phyloP scores from a whole-genome alignment of 495 filamentous ascomycete genomes.

The Tricharina praecox region DNA sequence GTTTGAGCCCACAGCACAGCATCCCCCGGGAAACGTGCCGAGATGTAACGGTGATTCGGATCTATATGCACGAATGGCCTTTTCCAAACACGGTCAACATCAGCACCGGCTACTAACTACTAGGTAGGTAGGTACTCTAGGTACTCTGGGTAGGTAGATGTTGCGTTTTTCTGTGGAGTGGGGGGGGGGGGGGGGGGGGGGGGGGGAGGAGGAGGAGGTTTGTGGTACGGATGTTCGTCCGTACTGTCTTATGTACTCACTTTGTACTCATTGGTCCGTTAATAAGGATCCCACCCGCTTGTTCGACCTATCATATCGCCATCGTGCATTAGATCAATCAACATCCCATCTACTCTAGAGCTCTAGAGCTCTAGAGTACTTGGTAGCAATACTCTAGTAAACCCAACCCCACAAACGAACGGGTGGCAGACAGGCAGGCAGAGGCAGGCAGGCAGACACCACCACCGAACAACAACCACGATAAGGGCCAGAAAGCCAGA shows the following conservation, averaged over 20 bases:
- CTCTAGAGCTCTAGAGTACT: no score
- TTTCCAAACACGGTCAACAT: background rate
- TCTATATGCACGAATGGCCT: slow-evolving; percentile 16
- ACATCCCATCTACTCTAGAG: background rate
- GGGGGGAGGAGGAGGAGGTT: no score
- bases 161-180: background rate
- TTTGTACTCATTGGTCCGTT: slow-evolving; percentile 3
- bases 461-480: no score
- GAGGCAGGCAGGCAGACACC: no score
- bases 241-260: background rate
- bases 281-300: slow-evolving; percentile 1
- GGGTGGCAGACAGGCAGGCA: no score
- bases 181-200: no score
- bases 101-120: background rate
- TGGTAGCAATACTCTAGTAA: background rate
- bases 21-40: slow-evolving; percentile 12
- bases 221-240: slow-evolving; percentile 3
- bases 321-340: background rate
- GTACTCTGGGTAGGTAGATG: background rate
- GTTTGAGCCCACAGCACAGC: background rate
- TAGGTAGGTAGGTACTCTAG: background rate
- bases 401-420: background rate
- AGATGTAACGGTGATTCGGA: slow-evolving; percentile 18
- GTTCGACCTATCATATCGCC: slow-evolving; percentile 1
- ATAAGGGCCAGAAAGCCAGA: no score